Conservation (phyloP, 2,329 filamentous ascomycete genomes). For the Neoarthrinium moseri region DNA sequence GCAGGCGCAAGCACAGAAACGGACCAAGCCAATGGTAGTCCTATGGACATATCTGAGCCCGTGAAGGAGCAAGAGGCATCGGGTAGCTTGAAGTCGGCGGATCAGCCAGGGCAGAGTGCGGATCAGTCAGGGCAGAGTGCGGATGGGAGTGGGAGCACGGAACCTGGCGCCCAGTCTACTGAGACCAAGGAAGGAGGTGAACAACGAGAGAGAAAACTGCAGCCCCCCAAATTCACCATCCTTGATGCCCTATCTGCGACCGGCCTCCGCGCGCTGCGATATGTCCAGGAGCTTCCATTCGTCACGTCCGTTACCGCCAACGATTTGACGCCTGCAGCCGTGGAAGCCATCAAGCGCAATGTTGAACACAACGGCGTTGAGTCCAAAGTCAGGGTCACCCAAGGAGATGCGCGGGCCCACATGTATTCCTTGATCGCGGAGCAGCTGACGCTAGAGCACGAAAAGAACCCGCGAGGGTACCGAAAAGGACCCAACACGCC, state of each 20-base stretch:
- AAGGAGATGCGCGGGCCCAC: constrained; percentile 81
- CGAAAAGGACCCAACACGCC: constrained; percentile 35
- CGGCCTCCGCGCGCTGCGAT: constrained; percentile 85
- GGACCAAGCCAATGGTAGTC: constrained; percentile 1
- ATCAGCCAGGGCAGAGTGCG: neutral
- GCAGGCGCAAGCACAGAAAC: neutral
- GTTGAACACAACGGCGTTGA: constrained; percentile 77
- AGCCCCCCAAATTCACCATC: constrained; percentile 66
- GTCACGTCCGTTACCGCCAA: constrained; percentile 83
- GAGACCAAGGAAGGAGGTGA: neutral
- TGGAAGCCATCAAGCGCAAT: constrained; percentile 80
- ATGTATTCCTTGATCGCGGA: constrained; percentile 77
- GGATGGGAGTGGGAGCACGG: too few relatives aligned
- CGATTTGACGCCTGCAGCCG: constrained; percentile 77
- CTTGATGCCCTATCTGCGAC: constrained; percentile 94
- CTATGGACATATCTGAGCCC: constrained; percentile 12
- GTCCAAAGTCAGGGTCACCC: constrained; percentile 68
- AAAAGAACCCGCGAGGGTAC: constrained; percentile 34
- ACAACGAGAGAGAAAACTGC: constrained; percentile 20
- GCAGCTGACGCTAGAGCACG: constrained; percentile 42
- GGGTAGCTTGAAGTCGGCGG: neutral
- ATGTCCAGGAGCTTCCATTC: constrained; percentile 87
- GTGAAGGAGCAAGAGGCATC: neutral
- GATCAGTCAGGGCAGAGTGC: neutral
- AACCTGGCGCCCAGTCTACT: neutral